These are phyloP conservation scores for Trypanosoma boissoni DNA, from an alignment of 208 protist genomes.

Conservation along the genomic window DNA sequence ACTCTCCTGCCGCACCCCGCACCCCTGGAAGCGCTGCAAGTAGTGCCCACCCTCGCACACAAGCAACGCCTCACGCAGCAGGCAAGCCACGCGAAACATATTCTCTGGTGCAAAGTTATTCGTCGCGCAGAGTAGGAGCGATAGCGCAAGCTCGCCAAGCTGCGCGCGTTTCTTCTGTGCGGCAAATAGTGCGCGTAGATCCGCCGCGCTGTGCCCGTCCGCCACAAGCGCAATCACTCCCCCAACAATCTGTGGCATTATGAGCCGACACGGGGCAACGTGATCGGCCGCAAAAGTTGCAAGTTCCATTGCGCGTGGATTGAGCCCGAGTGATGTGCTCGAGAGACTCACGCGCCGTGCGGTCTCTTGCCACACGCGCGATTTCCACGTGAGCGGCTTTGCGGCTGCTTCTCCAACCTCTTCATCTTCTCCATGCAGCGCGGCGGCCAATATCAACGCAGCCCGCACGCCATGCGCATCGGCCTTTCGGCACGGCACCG, in stretches of 20 bases:
- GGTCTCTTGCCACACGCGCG: slow-evolving; percentile 52
- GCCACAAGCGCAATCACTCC: slow-evolving; percentile 23
- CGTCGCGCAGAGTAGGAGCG: slow-evolving; percentile 20
- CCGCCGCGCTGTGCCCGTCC: slow-evolving; percentile 10
- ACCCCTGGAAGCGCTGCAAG: slow-evolving; percentile 48
- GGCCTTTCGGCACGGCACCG: slow-evolving; percentile 50
- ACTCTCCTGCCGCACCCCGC: slow-evolving; percentile 38
- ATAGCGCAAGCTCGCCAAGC: slow-evolving; percentile 25
- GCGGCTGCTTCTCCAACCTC: slow-evolving; percentile 9
- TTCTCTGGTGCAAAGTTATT: slow-evolving; percentile 22
- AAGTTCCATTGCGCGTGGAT: slow-evolving; percentile 26
- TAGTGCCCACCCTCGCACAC: slow-evolving; percentile 33
- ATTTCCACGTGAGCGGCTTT: slow-evolving; percentile 36
- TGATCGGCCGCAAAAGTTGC: slow-evolving; percentile 38
- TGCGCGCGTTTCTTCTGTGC: slow-evolving; percentile 12
- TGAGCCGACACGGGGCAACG: slow-evolving; percentile 17
- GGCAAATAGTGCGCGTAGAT: slow-evolving; percentile 15
- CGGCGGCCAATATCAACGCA: slow-evolving; percentile 43
- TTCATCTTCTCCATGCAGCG: too few species aligned
- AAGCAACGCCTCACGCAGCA: slow-evolving; percentile 23
- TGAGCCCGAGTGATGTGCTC: slow-evolving; percentile 35
- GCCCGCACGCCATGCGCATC: slow-evolving; percentile 55
- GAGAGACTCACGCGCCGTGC: slow-evolving; percentile 52
- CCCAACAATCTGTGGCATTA: slow-evolving; percentile 26
- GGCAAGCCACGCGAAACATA: slow-evolving; percentile 23